Evolutionary conservation across 202 grass and related monocot genomes (phyloP), one percentile per base, ranked within the genome.

Genomic region (Saccharum hybrid): DNA sequence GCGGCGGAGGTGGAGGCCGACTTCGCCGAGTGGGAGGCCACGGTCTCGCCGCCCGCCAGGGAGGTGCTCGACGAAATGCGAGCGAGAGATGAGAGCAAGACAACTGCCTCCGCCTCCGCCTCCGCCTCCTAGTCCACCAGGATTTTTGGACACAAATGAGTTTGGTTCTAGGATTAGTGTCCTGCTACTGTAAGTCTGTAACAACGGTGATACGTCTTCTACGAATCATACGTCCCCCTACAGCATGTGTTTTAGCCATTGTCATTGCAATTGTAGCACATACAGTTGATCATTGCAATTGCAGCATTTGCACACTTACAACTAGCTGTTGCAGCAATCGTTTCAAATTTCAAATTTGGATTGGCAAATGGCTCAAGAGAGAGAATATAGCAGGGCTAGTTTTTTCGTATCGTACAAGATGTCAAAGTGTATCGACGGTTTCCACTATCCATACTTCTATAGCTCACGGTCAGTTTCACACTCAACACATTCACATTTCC

Each of bases 11-110:
- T 88, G 83, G 87, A 91, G 69, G 92, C 66, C 3, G 91, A 98
- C 81, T 86, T 92, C 49, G 66, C 83, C 15, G 81, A 70, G 7
- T 98, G 92, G 96, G 88, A 81, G 89, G 79, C 26, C 64, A 85
- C 68, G 34, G 68, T 83, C 38, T 90, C 61, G 46, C 71, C 39
- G 48, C 64, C 83, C 63, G 81, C 75, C 15, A 36, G 81, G 75
- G 83, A 83, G 66, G 46, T 85, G 85, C 86, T 93, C 81, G 89
- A 94, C 87, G 81, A 88, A 93, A 94, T 88, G 95, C 82, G 57
- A 78, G 12, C 60, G 3, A 63, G 73, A 15, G 78, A 67, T 10
- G 62, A 11, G 68, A 39, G 74, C 59, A 46, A 64, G 23, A 71
- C 63, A 7, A 22, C n/a, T 11, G 30, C 81, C 6, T 1, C 73